These are phyloP conservation scores for Pichia cephalocereana DNA, from an alignment of 805 yeast species.

Conservation along the genomic window DNA sequence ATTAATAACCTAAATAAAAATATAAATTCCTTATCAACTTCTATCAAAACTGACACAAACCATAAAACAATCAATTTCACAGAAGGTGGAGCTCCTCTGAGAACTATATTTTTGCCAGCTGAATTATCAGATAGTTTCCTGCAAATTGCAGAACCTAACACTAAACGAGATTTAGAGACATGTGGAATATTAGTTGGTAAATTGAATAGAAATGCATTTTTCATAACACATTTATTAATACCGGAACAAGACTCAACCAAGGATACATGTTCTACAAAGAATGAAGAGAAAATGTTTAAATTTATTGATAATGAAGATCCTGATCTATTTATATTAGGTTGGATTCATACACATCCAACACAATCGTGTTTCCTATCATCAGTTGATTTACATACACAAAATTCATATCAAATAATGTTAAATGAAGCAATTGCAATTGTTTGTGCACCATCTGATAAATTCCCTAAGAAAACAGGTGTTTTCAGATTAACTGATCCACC, in stretches of 20 bases:
- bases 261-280: slow-evolving; percentile 52
- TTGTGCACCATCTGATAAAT: slow-evolving; percentile 42
- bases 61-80: slow-evolving; percentile 36
- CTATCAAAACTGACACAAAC: slow-evolving; percentile 9
- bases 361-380: slow-evolving; percentile 63
- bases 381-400: slow-evolving; percentile 60
- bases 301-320: slow-evolving; percentile 42
- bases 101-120: slow-evolving; percentile 43
- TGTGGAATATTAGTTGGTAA: slow-evolving; percentile 62
- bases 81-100: slow-evolving; percentile 48
- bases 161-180: slow-evolving; percentile 44
- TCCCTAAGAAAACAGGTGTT: slow-evolving; percentile 40
- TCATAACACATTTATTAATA: slow-evolving; percentile 50
- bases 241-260: slow-evolving; percentile 57
- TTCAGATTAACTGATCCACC: slow-evolving; percentile 60
- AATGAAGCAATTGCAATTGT: slow-evolving; percentile 64
- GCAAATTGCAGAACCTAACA: slow-evolving; percentile 39
- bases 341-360: slow-evolving; percentile 72
- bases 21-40: neutral
- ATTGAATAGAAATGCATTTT: slow-evolving; percentile 51
- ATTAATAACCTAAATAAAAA: neutral
- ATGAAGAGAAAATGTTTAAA: slow-evolving; percentile 51
- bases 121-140: slow-evolving; percentile 36
- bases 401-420: slow-evolving; percentile 59
- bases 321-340: slow-evolving; percentile 50